Base-by-base conservation (phyloP, 176 grass and related monocot species). In the Bothriochloa decipiens region DNA sequence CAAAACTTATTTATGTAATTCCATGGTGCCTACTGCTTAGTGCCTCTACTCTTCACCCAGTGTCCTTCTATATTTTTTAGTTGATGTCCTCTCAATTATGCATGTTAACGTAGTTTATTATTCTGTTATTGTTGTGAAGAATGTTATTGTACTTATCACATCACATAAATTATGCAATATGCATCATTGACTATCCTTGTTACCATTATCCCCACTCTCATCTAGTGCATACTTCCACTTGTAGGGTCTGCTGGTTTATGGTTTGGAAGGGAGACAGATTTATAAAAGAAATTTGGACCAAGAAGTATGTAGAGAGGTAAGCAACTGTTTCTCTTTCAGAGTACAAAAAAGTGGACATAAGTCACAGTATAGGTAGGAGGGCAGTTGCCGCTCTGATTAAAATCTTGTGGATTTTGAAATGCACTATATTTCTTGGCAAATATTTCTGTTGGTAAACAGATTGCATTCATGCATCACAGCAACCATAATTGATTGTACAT, bases 301-400 rank as follows among this genome's bases (percentile, higher is more conserved):
- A 89, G 93, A 84, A 78, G 83, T 98, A 82, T 98, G 96, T 62
- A 90, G 91, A 81, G 93, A 98, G 87, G 96, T 98, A 90, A 84
- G 80, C 5, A 64, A 67, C 18, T 75, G 5, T 65, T 72, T 66
- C 53, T 79, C 27, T 26, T 77, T 84, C 17, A 63, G 28, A 64
- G 35, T 40, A 76, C 10, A 27, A 26, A 61, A 26, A 47, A 62
- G 15, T 61, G 13, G 37, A 81, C 14, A 17, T 4, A 40, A 40
- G 22, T 64, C 3, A 0, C 57, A 70, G n/a, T 70, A 40, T 62
- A 71, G 12, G 49, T 63, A 12, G 35, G 23, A 35, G 62, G 32
- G 33, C 46, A 22, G 11, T 70, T 71, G 45, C 0, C 1, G 3
- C 6, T 77, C 37, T 18, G 22, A 35, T 68, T 6, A 47, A 43